Base-by-base conservation (phyloP, 2,329 filamentous ascomycete species). In the Chaetomium strumarium region DNA sequence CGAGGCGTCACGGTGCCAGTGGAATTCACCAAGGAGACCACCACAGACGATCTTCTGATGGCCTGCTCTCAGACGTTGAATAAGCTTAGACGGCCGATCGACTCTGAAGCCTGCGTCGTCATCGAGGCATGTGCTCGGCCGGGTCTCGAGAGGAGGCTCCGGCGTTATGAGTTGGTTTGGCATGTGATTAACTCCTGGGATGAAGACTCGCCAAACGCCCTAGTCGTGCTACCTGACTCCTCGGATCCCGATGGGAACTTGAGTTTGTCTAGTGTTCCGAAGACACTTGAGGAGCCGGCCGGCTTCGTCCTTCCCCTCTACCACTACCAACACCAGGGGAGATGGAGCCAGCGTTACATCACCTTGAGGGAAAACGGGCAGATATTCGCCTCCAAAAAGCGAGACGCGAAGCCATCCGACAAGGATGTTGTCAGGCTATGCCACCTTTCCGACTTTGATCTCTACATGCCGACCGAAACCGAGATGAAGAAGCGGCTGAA, bases 161-260 rank as follows among this genome's bases (percentile, higher is more conserved):
- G 92, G 38, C 84, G 83, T 37, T 96, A 96, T 66, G 92, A 97
- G 71, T 83, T 82, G 56, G 79, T 97, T 31, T 82, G 89, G 55
- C 89, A 96, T 63, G 81, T 96, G 19, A 80, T 96, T 78, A 95
- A 95, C 67, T 95, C 90, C 0, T 97, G 92, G 92, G 88, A 95
- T 55, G 76, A 78, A 40, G 90, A 96, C 66, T 75, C 78, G 2
- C 85, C 90, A 60, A 93, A 95, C 63, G 76, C 79, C 8, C 74
- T 97, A 13, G 71, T 87, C 16, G 76, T 96, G 19, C 71, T 85
- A 50, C 76, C 84, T 2, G 77, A 83, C 36, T 70, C 75, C 2
- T 72, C 75, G 5, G 74, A 78, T n/a, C 73, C 77, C 48, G 73
- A 79, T 56, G 66, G 70, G 7, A 83, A 86, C 51, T 76, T 96